A percentile compares a stretch with the other conserved stretches of the same genome.
phyloP scores from a whole-genome alignment of 495 filamentous ascomycete genomes.

The Aspergillus nidulans region DNA sequence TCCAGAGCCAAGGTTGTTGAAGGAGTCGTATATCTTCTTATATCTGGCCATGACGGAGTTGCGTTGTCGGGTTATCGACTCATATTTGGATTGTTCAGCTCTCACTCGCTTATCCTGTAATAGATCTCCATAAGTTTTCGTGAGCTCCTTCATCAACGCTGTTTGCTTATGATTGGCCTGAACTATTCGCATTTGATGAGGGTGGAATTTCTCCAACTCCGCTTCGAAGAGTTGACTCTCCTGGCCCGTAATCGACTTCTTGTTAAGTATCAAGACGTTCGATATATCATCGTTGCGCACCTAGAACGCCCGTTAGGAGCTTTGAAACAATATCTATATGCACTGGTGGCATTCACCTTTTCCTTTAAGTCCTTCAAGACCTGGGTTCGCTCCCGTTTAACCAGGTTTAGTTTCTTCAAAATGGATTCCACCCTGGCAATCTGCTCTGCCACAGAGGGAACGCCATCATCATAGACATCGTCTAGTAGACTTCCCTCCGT shows the following conservation, averaged over 20 bases:
- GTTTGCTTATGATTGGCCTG: conserved; percentile 93
- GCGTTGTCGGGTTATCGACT: conserved; percentile 77
- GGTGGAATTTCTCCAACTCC: conserved; percentile 93
- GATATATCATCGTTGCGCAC: conserved; percentile 96
- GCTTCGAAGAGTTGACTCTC: conserved; percentile 87
- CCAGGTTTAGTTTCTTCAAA: conserved; percentile 82
- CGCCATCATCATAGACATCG: conserved; percentile 80
- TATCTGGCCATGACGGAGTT: conserved; percentile 80
- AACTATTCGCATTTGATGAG: conserved; percentile 83
- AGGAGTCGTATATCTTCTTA: conserved; percentile 87
- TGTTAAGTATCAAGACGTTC: conserved; percentile 93
- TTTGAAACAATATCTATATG: neutral
- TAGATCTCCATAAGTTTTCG: conserved; percentile 78
- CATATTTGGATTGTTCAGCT: conserved; percentile 91
- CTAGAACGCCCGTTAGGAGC: conserved; percentile 39
- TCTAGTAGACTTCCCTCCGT: conserved; percentile 78
- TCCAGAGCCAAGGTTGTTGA: conserved; percentile 83
- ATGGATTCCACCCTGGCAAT: conserved; percentile 86
- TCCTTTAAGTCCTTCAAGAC: conserved; percentile 96
- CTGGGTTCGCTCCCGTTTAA: conserved; percentile 85
- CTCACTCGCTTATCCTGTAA: conserved; percentile 93
- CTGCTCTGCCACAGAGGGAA: conserved; percentile 80
- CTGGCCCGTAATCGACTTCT: conserved; percentile 79
- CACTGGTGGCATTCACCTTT: conserved; percentile 58
- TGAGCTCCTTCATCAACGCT: conserved; percentile 91